phyloP scores from a whole-genome alignment of 2,329 filamentous ascomycete species.

The Biscogniauxia sp. region DNA sequence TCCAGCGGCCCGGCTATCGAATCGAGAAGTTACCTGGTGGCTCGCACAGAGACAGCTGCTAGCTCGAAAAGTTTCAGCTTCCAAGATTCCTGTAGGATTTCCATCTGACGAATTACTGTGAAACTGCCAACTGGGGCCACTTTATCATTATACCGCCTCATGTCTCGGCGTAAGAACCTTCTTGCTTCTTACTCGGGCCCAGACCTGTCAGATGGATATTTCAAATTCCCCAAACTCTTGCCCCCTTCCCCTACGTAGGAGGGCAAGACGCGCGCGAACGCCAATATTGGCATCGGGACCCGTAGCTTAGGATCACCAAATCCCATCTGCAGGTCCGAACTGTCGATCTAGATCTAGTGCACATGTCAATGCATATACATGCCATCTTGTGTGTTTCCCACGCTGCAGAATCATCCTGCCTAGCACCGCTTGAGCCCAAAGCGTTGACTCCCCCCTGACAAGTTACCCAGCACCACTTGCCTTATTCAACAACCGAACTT shows the following conservation, averaged over 20 bases:
- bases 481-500: background rate
- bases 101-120: background rate
- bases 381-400: background rate
- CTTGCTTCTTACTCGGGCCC: background rate
- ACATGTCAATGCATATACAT: background rate
- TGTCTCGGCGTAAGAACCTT: background rate
- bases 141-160: background rate
- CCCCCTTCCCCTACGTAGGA: background rate
- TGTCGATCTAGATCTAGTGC: background rate
- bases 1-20: background rate
- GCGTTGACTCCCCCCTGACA: background rate
- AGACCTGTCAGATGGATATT: background rate
- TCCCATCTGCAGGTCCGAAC: background rate
- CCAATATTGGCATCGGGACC: background rate
- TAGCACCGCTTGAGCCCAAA: background rate
- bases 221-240: background rate
- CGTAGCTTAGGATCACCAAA: background rate
- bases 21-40: background rate
- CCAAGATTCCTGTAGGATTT: background rate
- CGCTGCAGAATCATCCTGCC: background rate
- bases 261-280: background rate
- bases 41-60: too few species aligned
- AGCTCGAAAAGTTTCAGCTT: background rate
- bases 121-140: background rate
- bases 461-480: background rate